phyloP scores from a whole-genome alignment of 2,329 filamentous ascomycete genomes.

The Colletotrichum plurivorum region DNA sequence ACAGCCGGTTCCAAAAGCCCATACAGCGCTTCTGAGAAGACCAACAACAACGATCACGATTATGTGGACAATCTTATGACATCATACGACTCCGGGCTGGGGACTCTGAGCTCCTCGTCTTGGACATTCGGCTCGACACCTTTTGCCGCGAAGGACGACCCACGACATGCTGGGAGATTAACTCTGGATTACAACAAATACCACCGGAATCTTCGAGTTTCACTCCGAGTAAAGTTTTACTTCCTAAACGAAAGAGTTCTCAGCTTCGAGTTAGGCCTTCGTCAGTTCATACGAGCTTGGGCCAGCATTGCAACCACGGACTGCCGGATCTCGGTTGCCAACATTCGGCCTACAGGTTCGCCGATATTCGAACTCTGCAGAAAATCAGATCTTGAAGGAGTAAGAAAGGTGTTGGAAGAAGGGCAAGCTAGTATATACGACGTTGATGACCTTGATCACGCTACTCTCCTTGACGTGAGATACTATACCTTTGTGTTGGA shows the following conservation, averaged over 20 bases:
- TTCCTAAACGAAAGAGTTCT: neutral
- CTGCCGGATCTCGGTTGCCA: neutral
- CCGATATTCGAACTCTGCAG: neutral
- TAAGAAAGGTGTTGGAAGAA: neutral
- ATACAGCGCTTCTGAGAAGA: too few species aligned
- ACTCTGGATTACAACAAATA: neutral
- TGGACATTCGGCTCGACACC: too few species aligned
- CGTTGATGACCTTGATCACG: neutral
- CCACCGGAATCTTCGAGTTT: neutral
- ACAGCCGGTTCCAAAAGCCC: too few species aligned
- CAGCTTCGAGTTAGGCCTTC: neutral
- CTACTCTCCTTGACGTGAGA: neutral
- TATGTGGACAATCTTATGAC: too few species aligned
- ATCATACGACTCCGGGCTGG: too few species aligned
- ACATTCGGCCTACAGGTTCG: neutral
- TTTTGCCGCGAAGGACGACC: too few species aligned
- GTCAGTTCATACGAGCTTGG: neutral
- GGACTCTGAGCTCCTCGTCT: too few species aligned
- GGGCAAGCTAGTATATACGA: neutral
- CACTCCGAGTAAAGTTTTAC: neutral
- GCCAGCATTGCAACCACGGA: neutral
- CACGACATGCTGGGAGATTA: neutral
- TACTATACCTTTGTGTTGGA: too few species aligned
- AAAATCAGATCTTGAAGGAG: fast-evolving
- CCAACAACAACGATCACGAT: too few species aligned